Evolutionary conservation across 768 basidiomycete species (phyloP), one percentile per base, ranked within the genome.

Genomic region (Mycena vitilis): DNA sequence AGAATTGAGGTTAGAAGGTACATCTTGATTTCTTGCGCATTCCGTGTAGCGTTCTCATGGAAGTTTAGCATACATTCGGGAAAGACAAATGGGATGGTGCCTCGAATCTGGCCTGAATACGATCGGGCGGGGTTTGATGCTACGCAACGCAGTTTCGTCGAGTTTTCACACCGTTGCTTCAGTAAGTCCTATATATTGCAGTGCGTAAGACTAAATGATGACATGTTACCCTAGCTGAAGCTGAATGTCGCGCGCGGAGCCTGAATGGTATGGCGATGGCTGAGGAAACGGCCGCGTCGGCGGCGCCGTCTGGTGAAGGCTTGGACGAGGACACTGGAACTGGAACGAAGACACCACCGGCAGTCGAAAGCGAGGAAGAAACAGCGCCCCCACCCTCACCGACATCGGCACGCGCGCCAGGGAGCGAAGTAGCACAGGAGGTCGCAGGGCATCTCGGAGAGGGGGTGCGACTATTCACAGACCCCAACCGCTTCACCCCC

Each of bases 1-100:
- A 37, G 47, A 10, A 60, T 60, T 30, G 60, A 60, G 48, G n/a
- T 60, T 2, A 30, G 59, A n/a, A 60, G 59, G 59, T 59, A 30
- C 4, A 44, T 16, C 18, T 44, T 40, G 6, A 13, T 40, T 40
- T 6, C 13, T 6, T 7, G 38, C 8, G 38, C 13, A 40, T 40
- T 7, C 38, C 6, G 8, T 40, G 38, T 7, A 6, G 5, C 18
- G 42, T 4, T 13, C 30, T 36, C 11, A n/a, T 1, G 59, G 10
- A n/a, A n/a, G n/a, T n/a, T n/a, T n/a, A 60, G 59, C 37, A 20
- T 60, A 10, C 60, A 49, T 37, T 9, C 60, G 10, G 60, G 60
- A n/a, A n/a, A 20, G 36, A 30, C 34, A 3, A 60, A 51, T 22
- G 60, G 48, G 1, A 10, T 60, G 30, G 18, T 23, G n/a, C 60